Percentiles rank a stretch among this genome's conserved stretches.
These are phyloP conservation scores for Rhodotorula sp. DNA, from an alignment of 1,284 basidiomycete species.

Conservation along the genomic window DNA sequence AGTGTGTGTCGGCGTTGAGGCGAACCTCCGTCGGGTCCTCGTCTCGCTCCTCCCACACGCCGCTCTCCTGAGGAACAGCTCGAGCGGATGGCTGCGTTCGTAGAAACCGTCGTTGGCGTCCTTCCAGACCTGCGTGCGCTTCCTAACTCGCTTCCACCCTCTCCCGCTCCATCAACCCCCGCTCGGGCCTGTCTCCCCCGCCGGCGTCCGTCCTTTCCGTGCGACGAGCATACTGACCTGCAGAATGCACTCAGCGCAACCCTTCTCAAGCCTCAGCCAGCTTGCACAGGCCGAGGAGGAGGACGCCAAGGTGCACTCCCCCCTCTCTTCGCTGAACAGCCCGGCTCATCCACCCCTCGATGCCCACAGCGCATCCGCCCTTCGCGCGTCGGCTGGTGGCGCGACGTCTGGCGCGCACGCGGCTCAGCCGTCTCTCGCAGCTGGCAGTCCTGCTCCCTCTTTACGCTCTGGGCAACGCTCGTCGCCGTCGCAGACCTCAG, in stretches of 20 bases:
- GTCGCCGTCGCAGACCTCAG: constrained; percentile 44
- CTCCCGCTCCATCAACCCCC: too few relatives aligned
- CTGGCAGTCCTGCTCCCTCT: constrained; percentile 42
- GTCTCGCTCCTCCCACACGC: not conserved
- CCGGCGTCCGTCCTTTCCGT: not conserved
- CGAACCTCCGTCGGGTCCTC: not conserved
- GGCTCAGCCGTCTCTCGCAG: constrained; percentile 37
- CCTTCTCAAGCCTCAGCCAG: constrained; percentile 22
- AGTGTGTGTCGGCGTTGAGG: not conserved
- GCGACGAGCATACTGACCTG: too few relatives aligned
- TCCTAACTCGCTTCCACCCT: too few relatives aligned
- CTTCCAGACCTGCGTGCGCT: constrained; percentile 15
- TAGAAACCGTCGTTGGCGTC: constrained; percentile 10
- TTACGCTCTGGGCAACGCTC: constrained; percentile 43
- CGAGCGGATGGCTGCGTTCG: not conserved
- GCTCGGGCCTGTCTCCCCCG: not conserved
- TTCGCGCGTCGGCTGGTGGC: constrained; percentile 38
- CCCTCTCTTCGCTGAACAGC: not conserved
- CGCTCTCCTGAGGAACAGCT: too few relatives aligned
- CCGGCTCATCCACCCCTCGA: not conserved
- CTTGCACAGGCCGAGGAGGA: constrained; percentile 31
- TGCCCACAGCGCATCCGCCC: constrained; percentile 20
- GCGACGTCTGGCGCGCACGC: constrained; percentile 24
- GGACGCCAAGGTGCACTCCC: constrained; percentile 22
- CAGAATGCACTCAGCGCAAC: not conserved